Evolutionary conservation across 208 protist genomes (phyloP).

Genomic region (Endotrypanum monterogeii): DNA sequence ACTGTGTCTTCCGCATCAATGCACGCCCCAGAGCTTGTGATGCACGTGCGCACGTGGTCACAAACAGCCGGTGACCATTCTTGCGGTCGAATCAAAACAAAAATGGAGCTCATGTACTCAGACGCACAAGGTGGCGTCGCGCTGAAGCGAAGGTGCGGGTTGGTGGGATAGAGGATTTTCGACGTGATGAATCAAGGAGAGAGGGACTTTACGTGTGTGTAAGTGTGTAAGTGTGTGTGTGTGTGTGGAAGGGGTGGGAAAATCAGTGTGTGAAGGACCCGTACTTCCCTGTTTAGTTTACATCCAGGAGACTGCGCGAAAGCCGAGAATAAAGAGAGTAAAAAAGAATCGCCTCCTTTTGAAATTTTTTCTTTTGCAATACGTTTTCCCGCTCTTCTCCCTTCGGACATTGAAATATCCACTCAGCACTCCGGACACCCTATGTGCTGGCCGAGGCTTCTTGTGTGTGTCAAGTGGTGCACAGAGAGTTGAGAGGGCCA

Average conservation of each 20-base stretch:
- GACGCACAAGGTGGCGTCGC: background rate
- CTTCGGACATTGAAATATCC: background rate
- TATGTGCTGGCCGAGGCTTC: background rate
- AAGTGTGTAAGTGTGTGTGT: too few species aligned
- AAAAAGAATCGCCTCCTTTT: too few species aligned
- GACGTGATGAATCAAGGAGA: background rate
- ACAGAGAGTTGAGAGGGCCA: conserved; percentile 1
- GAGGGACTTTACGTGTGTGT: background rate
- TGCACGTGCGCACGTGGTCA: background rate
- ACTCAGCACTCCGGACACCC: background rate
- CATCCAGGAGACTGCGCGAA: too few species aligned
- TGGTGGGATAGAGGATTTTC: too few species aligned
- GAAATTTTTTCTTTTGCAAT: too few species aligned
- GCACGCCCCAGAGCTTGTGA: conserved; percentile 27
- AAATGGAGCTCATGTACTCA: conserved; percentile 6
- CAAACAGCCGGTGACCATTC: conserved; percentile 5
- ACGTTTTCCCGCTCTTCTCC: background rate
- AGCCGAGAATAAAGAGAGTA: too few species aligned
- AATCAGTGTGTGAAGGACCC: background rate
- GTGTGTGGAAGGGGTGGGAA: background rate
- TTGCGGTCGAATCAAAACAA: conserved; percentile 14
- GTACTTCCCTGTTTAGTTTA: too few species aligned
- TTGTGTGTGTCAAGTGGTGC: background rate
- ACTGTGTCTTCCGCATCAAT: conserved; percentile 55
- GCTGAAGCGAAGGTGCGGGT: background rate